Evolutionary conservation across 2,329 filamentous ascomycete species (phyloP).

Genomic region (Colletotrichum chlorophyti): DNA sequence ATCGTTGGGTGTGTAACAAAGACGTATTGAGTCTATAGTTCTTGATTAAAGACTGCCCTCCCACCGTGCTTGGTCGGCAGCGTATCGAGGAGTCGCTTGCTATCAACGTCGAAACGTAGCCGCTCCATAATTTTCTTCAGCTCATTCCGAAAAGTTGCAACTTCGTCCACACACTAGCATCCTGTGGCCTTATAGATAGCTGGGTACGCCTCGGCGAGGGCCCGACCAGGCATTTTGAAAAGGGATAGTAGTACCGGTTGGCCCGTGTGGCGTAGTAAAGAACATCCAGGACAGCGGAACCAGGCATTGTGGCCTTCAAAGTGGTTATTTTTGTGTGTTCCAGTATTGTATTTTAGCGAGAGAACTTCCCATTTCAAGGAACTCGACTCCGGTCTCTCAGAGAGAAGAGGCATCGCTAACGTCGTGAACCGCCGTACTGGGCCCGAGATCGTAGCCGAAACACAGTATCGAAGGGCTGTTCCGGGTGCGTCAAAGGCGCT

Average conservation of each 20-base stretch:
- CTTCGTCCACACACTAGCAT: slow-evolving; percentile 31
- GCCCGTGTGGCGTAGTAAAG: slow-evolving; percentile 32
- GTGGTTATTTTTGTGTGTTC: slow-evolving; percentile 29
- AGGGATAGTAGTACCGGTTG: slow-evolving; percentile 35
- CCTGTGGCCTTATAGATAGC: slow-evolving; percentile 33
- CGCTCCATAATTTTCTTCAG: slow-evolving; percentile 1
- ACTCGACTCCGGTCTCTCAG: slow-evolving; percentile 31
- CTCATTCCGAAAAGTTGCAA: slow-evolving; percentile 29
- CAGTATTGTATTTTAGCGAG: slow-evolving; percentile 7
- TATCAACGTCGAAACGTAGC: slow-evolving; percentile 28
- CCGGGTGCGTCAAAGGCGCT: neutral
- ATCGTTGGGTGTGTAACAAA: no score
- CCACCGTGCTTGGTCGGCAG: slow-evolving; percentile 11
- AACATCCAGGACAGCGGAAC: slow-evolving; percentile 28
- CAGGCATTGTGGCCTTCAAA: slow-evolving; percentile 17
- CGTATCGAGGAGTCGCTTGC: slow-evolving; percentile 17
- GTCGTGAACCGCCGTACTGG: slow-evolving; percentile 18
- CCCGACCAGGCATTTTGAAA: slow-evolving; percentile 34
- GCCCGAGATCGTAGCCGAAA: neutral
- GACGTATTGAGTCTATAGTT: no score
- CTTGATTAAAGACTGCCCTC: neutral
- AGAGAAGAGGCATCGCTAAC: slow-evolving; percentile 22
- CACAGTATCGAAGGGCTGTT: neutral
- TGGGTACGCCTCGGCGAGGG: slow-evolving; percentile 34
- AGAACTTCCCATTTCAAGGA: slow-evolving; percentile 29